Conservation (phyloP, 169 alveolate species). For the Eimeria falciformis region DNA sequence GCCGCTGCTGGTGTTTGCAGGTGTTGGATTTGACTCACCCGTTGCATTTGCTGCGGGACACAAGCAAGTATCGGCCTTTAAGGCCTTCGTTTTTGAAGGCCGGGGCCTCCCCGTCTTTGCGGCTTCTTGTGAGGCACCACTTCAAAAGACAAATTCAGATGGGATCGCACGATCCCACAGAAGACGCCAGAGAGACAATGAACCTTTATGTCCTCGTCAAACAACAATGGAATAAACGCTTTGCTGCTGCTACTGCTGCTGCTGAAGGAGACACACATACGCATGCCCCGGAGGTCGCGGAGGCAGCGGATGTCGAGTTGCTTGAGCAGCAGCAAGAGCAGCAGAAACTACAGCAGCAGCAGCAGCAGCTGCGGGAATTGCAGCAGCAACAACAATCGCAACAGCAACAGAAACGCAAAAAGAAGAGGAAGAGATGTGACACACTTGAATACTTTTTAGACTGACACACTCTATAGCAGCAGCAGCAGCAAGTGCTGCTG, state of each 20-base stretch:
- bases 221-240: background rate
- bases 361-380: slow-evolving; percentile 10
- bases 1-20: too few relatives aligned
- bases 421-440: slow-evolving; percentile 1
- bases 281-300: background rate
- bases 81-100: background rate
- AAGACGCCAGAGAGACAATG: background rate
- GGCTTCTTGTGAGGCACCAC: slow-evolving; percentile 6
- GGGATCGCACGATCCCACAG: slow-evolving; percentile 40
- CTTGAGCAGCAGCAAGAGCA: background rate
- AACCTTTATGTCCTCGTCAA: background rate
- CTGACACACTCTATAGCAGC: background rate
- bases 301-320: background rate
- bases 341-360: background rate
- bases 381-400: slow-evolving; percentile 6
- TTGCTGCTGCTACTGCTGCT: background rate
- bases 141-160: slow-evolving; percentile 20
- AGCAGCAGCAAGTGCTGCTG: slow-evolving; percentile 5
- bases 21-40: slow-evolving; percentile 18
- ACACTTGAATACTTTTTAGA: background rate
- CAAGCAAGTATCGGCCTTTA: slow-evolving; percentile 58
- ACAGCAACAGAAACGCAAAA: background rate
- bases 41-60: slow-evolving; percentile 52
- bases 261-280: background rate
- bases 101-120: slow-evolving; percentile 7